Evolutionary conservation across 2,329 filamentous ascomycete genomes (phyloP).

Genomic region (Lasiodiplodia citricola): DNA sequence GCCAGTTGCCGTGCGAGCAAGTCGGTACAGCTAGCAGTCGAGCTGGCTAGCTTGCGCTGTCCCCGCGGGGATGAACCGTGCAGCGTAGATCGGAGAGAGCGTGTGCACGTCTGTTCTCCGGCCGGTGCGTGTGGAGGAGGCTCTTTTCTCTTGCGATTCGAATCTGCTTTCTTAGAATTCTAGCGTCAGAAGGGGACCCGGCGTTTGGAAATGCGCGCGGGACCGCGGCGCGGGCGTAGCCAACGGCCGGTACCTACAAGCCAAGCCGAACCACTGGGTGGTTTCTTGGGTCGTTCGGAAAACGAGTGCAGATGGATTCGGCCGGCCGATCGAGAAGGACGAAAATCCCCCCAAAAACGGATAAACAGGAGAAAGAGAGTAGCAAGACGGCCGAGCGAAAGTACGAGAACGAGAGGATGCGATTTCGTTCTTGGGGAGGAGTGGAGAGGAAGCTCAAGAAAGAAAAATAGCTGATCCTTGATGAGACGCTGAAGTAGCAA

Average conservation of each 20-base stretch:
- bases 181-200: too few species aligned
- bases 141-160: too few species aligned
- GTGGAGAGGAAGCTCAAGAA: neutral
- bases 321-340: conserved; percentile 1
- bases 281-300: neutral
- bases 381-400: neutral
- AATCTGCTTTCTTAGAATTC: too few species aligned
- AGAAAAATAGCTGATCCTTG: neutral
- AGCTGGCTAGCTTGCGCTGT: too few species aligned
- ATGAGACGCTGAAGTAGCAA: neutral
- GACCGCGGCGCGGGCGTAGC: too few species aligned
- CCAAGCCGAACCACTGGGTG: neutral
- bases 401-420: neutral
- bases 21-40: too few species aligned
- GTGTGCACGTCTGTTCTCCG: too few species aligned
- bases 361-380: neutral
- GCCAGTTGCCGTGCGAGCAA: too few species aligned
- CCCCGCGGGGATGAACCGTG: too few species aligned
- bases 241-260: neutral
- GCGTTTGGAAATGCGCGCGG: too few species aligned
- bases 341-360: neutral
- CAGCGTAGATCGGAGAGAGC: too few species aligned
- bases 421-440: neutral
- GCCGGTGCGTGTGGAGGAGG: too few species aligned
- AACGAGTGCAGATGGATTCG: neutral